phyloP scores from a whole-genome alignment of 1,284 basidiomycete species.

The Coniferiporia weirii region DNA sequence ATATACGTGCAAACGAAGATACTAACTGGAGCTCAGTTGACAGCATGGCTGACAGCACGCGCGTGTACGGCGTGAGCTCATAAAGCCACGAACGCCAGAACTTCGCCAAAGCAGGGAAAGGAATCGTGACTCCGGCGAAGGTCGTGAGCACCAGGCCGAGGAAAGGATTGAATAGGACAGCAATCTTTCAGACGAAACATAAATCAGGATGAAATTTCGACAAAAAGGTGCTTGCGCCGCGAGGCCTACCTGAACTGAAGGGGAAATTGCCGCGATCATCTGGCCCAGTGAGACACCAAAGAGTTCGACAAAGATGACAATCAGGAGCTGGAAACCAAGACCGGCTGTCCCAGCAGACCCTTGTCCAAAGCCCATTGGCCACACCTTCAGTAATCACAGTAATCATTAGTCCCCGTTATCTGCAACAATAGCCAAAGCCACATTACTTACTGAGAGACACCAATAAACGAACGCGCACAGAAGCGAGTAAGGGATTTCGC shows the following conservation, averaged over 20 bases:
- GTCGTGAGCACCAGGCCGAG: slow-evolving; percentile 61
- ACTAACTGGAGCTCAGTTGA: slow-evolving; percentile 74
- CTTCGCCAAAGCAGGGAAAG: slow-evolving; percentile 56
- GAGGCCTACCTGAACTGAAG: slow-evolving; percentile 48
- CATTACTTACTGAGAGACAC: slow-evolving; percentile 55
- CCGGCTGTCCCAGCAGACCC: slow-evolving; percentile 54
- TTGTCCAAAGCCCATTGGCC: slow-evolving; percentile 69
- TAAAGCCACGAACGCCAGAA: slow-evolving; percentile 82
- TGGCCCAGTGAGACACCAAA: slow-evolving; percentile 79
- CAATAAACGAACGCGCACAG: slow-evolving; percentile 74
- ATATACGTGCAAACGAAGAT: neutral
- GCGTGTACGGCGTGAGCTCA: slow-evolving; percentile 64
- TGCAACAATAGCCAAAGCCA: no score
- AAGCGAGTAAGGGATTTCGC: slow-evolving; percentile 78
- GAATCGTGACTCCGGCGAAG: slow-evolving; percentile 82
- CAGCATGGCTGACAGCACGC: slow-evolving; percentile 69
- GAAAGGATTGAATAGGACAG: slow-evolving; percentile 80
- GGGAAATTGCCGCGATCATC: slow-evolving; percentile 72
- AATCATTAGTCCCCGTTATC: no score
- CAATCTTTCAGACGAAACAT: slow-evolving; percentile 42
- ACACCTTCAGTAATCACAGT: slow-evolving; percentile 35
- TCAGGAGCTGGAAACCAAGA: slow-evolving; percentile 71
- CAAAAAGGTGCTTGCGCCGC: neutral
- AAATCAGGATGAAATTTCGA: neutral
- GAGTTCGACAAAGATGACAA: slow-evolving; percentile 66